Percentiles rank a stretch among this genome's conserved stretches.
phyloP scores from a whole-genome alignment of 163 green algal genomes.

The Chlamydomonas reinhardtii region DNA sequence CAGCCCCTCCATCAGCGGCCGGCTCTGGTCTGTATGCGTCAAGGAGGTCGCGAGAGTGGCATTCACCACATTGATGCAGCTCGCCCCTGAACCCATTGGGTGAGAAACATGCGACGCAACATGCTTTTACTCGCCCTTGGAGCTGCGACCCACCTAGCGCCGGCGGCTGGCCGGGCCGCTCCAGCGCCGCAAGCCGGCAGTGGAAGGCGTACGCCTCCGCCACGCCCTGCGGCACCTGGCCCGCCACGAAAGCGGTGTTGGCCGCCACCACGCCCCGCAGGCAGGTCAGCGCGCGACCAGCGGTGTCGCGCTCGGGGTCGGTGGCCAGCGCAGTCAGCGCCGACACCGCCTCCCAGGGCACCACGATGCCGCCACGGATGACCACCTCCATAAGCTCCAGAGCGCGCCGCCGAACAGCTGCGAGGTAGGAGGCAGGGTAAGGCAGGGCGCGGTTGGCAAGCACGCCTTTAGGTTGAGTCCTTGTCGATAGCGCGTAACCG shows the following conservation, averaged over 20 bases:
- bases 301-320: conserved; percentile 71
- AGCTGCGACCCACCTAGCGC: not conserved
- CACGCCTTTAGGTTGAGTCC: no score
- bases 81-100: no score
- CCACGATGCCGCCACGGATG: conserved; percentile 79
- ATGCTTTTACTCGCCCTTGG: no score
- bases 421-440: no score
- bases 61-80: no score
- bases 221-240: conserved; percentile 62
- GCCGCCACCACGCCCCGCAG: conserved; percentile 50
- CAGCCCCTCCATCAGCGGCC: conserved; percentile 54
- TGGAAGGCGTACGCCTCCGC: conserved; percentile 70
- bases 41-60: no score
- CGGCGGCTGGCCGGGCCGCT: conserved; percentile 13
- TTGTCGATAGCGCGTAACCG: no score
- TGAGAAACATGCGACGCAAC: no score
- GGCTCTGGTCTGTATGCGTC: not conserved
- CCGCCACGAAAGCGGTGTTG: conserved; percentile 19
- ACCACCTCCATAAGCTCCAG: conserved; percentile 82
- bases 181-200: conserved; percentile 18
- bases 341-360: conserved; percentile 75
- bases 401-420: conserved; percentile 68
- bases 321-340: conserved; percentile 78
- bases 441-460: no score
- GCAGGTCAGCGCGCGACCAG: conserved; percentile 63